These are phyloP conservation scores for Neostapfia colusana DNA, from an alignment of 176 grass and related monocot genomes.

Conservation along the genomic window DNA sequence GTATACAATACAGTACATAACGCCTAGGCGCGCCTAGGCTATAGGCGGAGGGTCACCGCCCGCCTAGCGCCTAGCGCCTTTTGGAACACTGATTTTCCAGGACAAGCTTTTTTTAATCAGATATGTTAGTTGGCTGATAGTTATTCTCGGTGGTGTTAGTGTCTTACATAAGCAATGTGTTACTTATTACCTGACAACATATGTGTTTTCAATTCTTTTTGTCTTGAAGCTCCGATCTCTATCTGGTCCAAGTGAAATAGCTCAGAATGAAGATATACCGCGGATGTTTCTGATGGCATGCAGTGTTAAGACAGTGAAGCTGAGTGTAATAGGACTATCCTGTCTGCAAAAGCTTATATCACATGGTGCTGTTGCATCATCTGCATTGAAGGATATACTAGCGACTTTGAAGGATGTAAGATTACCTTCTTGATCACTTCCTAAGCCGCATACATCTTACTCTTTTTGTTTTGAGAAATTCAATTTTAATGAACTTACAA, in stretches of 20 bases:
- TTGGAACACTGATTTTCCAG: no score
- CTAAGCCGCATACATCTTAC: constrained; percentile 22
- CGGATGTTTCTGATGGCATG: constrained; percentile 97
- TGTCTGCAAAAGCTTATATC: constrained; percentile 99
- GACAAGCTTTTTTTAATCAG: background rate
- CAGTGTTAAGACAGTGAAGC: constrained; percentile 81
- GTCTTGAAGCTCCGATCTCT: constrained; percentile 77
- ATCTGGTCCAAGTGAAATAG: constrained; percentile 81
- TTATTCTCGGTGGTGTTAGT: background rate
- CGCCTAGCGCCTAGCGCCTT: no score
- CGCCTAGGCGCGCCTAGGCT: no score
- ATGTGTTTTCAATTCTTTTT: constrained; percentile 25
- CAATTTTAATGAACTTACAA: constrained; percentile 3
- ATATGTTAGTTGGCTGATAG: background rate
- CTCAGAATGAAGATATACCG: constrained; percentile 83
- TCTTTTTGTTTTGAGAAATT: constrained; percentile 22
- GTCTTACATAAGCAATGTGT: background rate
- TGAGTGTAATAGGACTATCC: constrained; percentile 94
- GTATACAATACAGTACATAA: no score
- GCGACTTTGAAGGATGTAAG: constrained; percentile 91
- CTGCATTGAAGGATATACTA: constrained; percentile 87
- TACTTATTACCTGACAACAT: constrained; percentile 20
- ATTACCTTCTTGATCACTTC: constrained; percentile 15
- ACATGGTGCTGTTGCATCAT: constrained; percentile 76
- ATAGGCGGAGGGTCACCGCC: no score